Evolutionary conservation across 495 filamentous ascomycete genomes (phyloP), one percentile per base, ranked within the genome.

Genomic region (Daldinia vernicosa): DNA sequence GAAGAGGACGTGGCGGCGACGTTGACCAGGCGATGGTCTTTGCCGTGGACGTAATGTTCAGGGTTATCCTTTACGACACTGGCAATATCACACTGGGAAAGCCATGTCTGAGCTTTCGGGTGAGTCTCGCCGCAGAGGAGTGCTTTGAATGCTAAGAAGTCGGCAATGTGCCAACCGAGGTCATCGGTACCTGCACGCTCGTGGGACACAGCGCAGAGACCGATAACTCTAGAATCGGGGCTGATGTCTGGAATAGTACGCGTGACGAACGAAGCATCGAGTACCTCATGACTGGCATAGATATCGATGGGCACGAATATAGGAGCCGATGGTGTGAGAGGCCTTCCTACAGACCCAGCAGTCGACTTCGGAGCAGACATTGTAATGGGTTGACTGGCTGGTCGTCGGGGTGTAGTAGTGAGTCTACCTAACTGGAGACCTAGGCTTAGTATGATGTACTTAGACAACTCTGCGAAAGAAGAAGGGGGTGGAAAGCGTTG

Each of bases 91-190:
- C 62, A 72, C 26, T 67, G 60, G 40, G 75, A 67, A 11, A 80
- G 45, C 80, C 80, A 82, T 12, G 71, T 73, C 76, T 81, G 67
- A 8, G 61, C 14, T 8, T n/a, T 40, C 6, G 35, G 58, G 1
- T 67, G n/a, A 15, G 73, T 72, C 37, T 79, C 70, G 5, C 62
- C 57, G n/a, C 74, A 37, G 55, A 81, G 74, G 7, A 79, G 75
- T 11, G 69, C 51, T 70, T 79, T 80, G 67, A 76, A 83, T 0
- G 63, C 68, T 8, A 83, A 40, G 54, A 81, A 82, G 61, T 83
- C 80, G 28, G 71, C 57, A 5, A 78, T 72, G 19, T 80, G 78
- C 78, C 79, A 83, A 37, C 74, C 81, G 14, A 79, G 76, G 30
- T 76, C 70, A 39, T 72, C 47, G 24, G 40, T 66, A 24, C 62